Evolutionary conservation across 257 asterid species (phyloP).

Genomic region (Salvia rosmarinus): DNA sequence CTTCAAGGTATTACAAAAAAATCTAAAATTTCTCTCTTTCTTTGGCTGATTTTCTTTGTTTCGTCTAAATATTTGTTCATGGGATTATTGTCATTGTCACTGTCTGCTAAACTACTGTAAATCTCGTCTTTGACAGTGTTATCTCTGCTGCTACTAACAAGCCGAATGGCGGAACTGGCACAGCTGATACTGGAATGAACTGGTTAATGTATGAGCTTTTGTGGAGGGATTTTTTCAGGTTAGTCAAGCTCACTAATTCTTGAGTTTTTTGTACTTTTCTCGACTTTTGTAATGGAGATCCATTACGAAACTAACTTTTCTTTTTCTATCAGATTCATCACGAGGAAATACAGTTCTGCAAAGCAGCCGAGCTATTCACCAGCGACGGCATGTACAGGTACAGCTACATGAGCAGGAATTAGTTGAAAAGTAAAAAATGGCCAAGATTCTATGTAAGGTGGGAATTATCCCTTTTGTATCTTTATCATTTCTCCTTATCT

Average conservation of each 20-base stretch:
- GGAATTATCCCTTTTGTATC: constrained; percentile 18
- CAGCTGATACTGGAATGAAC: constrained; percentile 70
- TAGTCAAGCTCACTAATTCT: constrained; percentile 16
- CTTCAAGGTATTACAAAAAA: constrained; percentile 58
- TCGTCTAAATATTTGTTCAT: not conserved
- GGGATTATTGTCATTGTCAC: too few relatives aligned
- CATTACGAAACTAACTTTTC: constrained; percentile 1
- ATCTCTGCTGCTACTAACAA: constrained; percentile 59
- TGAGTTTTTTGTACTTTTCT: not conserved
- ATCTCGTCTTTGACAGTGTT: constrained; percentile 50
- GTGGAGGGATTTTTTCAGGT: constrained; percentile 99
- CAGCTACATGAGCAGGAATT: constrained; percentile 53
- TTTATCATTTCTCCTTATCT: constrained; percentile 11
- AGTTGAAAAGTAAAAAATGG: constrained; percentile 4
- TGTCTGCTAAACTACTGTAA: not conserved
- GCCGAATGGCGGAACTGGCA: constrained; percentile 55
- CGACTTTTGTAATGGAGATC: not conserved
- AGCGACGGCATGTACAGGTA: constrained; percentile 79
- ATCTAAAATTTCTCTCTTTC: not conserved
- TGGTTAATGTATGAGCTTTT: constrained; percentile 95
- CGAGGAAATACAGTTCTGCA: constrained; percentile 82
- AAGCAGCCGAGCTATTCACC: constrained; percentile 66
- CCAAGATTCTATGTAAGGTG: not conserved
- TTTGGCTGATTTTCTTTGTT: not conserved
- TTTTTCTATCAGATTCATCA: constrained; percentile 69